These are phyloP conservation scores for Apiotrichum akiyoshidainum DNA, from an alignment of 1,284 basidiomycete genomes.

Conservation along the genomic window DNA sequence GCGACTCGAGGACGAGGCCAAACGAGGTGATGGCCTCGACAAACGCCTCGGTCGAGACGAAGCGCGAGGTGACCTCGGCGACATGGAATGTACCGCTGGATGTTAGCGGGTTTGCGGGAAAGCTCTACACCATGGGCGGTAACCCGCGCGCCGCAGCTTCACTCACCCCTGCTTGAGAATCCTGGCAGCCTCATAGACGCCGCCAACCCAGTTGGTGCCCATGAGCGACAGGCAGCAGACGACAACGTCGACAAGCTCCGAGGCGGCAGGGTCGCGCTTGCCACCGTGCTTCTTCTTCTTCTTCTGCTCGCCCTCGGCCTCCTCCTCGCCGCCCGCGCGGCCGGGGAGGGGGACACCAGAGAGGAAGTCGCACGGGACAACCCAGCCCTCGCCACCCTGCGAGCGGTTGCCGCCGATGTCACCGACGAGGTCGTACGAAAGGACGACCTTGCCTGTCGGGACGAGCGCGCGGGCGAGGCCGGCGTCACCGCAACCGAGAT, in stretches of 20 bases:
- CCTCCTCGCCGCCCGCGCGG: slow-evolving; percentile 55
- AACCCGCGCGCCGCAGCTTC: not conserved
- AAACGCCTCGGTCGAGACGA: slow-evolving; percentile 73
- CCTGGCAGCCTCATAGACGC: slow-evolving; percentile 83
- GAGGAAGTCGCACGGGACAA: slow-evolving; percentile 76
- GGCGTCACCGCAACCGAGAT: slow-evolving; percentile 94
- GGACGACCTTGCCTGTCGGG: slow-evolving; percentile 64
- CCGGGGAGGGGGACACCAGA: slow-evolving; percentile 72
- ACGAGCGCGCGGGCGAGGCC: slow-evolving; percentile 72
- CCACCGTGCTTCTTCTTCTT: slow-evolving; percentile 21
- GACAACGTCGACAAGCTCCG: slow-evolving; percentile 76
- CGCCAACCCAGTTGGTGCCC: slow-evolving; percentile 93
- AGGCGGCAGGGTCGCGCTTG: slow-evolving; percentile 18
- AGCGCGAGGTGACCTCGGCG: slow-evolving; percentile 92
- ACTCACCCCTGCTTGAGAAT: slow-evolving; percentile 75
- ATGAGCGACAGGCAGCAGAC: slow-evolving; percentile 94
- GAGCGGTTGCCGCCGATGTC: slow-evolving; percentile 47
- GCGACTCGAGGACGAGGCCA: slow-evolving; percentile 61
- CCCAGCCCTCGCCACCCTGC: slow-evolving; percentile 54
- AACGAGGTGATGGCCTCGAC: slow-evolving; percentile 65
- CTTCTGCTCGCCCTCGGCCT: slow-evolving; percentile 13
- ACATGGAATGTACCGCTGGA: slow-evolving; percentile 80
- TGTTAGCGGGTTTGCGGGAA: not conserved
- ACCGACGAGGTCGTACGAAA: slow-evolving; percentile 78
- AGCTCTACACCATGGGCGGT: too few relatives aligned